Base-by-base conservation (phyloP, 2,329 filamentous ascomycete genomes). In the Fusarium praegraminearum region DNA sequence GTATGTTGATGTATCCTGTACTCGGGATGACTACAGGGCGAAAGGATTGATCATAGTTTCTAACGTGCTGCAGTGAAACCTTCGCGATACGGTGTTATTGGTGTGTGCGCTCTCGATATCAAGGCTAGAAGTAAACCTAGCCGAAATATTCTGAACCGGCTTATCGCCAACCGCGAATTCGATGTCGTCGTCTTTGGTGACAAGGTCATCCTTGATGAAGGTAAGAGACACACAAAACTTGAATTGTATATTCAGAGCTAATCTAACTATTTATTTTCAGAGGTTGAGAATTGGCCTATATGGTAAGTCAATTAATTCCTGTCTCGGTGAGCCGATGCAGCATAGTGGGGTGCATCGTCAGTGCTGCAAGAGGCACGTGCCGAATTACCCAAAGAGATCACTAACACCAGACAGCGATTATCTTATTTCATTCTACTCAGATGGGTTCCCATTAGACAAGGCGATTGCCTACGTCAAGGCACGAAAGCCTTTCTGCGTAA, bases 181-280 rank as follows among this genome's bases (percentile, higher is more conserved):
- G 95, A 99, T 75, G 94, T 98, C 26, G 91, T 97, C 66, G 95
- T 99, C 15, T 99, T 99, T 82, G 97, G 96, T 49, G 96, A 99
- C 83, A 99, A 99, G 81, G 95, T 98, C 44, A 99, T 99, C 72
- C 85, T 99, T 36, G 96, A 99, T 76, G 96, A 99, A 87, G 87
- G 87, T 88, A 73, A 73, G 84, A 77, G 41, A 15, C 33, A 49
- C 58, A 53, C 30, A 26, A 61, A 41, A 35, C 15, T 36, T n/a
- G 33, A 41, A 47, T 56, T 56, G 26, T 40, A 41, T 53, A 52
- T 65, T 52, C 15, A 66, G 50, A 60, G 49, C 28, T 45, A 11
- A 41, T 38, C 65, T 74, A 66, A 65, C 22, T 44, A 40, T 67
- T 47, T 46, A 2, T 36, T 11, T 65, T 28, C 62, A 89, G 93